These are phyloP conservation scores for Hemisphaericaspora lyxosophila DNA, from an alignment of 1,139 yeast genomes.

Conservation along the genomic window DNA sequence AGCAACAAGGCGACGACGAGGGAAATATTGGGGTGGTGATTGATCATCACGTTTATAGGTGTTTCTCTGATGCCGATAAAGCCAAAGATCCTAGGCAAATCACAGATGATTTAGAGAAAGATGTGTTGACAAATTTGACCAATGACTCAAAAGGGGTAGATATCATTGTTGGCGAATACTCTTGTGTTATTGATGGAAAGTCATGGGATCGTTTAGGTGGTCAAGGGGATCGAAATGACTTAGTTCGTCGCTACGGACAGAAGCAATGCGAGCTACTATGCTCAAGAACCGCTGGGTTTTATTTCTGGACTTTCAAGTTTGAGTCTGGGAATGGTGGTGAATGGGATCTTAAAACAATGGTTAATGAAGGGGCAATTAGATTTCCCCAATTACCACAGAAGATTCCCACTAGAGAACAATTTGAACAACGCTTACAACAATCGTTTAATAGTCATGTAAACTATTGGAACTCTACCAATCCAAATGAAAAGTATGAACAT, in stretches of 20 bases:
- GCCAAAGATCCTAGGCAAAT: conserved; percentile 63
- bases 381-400: conserved; percentile 23
- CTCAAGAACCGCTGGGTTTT: conserved; percentile 61
- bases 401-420: conserved; percentile 41
- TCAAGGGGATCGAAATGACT: conserved; percentile 41
- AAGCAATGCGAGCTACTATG: conserved; percentile 44
- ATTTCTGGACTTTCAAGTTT: conserved; percentile 90
- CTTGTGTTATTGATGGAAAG: conserved; percentile 77
- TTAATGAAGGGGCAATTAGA: conserved; percentile 58
- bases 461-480: conserved; percentile 69
- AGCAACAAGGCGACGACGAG: conserved; percentile 37
- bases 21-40: conserved; percentile 61
- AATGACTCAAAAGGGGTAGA: conserved; percentile 57
- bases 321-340: conserved; percentile 91
- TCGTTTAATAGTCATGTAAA: conserved; percentile 49
- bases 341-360: conserved; percentile 89
- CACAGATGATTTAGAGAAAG: conserved; percentile 53
- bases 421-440: conserved; percentile 39
- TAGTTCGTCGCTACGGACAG: conserved; percentile 39
- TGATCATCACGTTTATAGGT: conserved; percentile 84
- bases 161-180: conserved; percentile 82
- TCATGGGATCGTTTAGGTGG: conserved; percentile 64
- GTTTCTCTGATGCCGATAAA: conserved; percentile 78
- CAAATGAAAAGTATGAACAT: conserved; percentile 68
- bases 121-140: conserved; percentile 52